phyloP scores from a whole-genome alignment of 129 eudicot genomes.

The Pulicaria dysenterica region DNA sequence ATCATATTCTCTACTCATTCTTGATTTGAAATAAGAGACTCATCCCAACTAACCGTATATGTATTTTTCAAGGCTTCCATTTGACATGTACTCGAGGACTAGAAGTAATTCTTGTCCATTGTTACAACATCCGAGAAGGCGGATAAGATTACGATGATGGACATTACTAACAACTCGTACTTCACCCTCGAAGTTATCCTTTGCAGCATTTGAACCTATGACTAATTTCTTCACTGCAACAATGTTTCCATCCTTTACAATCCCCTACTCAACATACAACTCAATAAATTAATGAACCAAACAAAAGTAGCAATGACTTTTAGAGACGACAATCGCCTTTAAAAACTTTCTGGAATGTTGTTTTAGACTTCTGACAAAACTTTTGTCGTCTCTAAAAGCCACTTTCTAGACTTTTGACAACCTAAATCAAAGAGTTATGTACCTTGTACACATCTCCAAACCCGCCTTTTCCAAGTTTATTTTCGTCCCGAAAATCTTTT shows the following conservation, averaged over 20 bases:
- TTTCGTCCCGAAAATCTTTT: conserved; percentile 49
- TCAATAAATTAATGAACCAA: background rate
- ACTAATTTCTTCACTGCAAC: conserved; percentile 67
- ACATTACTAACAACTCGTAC: conserved; percentile 75
- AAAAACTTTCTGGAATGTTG: no score
- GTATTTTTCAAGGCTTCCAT: conserved; percentile 76
- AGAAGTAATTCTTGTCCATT: conserved; percentile 67
- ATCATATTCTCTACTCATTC: background rate
- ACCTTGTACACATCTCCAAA: conserved; percentile 81
- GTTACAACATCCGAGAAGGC: conserved; percentile 71
- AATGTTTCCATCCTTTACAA: conserved; percentile 54
- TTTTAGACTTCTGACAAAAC: no score
- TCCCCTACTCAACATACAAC: conserved; percentile 43
- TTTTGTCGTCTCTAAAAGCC: no score
- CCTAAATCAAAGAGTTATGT: background rate
- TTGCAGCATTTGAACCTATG: conserved; percentile 49
- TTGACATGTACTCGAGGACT: conserved; percentile 76
- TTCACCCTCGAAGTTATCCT: conserved; percentile 70
- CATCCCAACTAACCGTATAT: conserved; percentile 55
- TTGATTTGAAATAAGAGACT: background rate
- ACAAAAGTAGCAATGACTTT: background rate
- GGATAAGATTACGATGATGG: conserved; percentile 79
- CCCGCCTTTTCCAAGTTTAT: conserved; percentile 75
- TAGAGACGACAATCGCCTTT: no score
- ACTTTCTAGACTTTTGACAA: no score